phyloP scores from a whole-genome alignment of 306 rosid genomes.

The Fragaria iinumae region DNA sequence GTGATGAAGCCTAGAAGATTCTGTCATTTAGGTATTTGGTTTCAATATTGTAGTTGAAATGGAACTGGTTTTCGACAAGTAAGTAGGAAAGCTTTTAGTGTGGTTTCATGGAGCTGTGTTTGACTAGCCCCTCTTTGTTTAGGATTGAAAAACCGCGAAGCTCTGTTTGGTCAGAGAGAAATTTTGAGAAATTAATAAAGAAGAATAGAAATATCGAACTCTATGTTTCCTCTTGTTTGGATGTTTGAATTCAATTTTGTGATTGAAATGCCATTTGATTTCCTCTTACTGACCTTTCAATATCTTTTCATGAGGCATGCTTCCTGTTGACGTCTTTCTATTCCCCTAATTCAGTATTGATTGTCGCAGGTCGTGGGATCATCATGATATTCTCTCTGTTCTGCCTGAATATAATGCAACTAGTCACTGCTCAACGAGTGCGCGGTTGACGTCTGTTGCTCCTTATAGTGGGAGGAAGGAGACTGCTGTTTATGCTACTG shows the following conservation, averaged over 20 bases:
- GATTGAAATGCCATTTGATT: not conserved
- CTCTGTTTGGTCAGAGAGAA: not conserved
- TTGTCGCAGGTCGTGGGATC: slow-evolving; percentile 87
- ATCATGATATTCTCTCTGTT: slow-evolving; percentile 79
- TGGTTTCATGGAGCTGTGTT: not conserved
- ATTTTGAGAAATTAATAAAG: not conserved
- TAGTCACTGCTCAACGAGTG: slow-evolving; percentile 83
- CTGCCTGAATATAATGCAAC: slow-evolving; percentile 79
- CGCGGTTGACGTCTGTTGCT: slow-evolving; percentile 72
- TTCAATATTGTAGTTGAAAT: not conserved
- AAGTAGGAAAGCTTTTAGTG: not conserved
- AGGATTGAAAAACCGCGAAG: not conserved
- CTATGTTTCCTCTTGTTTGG: not conserved
- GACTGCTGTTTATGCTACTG: slow-evolving; percentile 92
- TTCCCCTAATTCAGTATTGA: not conserved
- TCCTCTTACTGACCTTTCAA: too few species aligned
- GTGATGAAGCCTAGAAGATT: not conserved
- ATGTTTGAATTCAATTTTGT: not conserved
- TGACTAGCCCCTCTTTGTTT: not conserved
- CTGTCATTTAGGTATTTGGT: not conserved
- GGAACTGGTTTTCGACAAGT: not conserved
- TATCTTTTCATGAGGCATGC: too few species aligned
- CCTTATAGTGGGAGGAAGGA: slow-evolving; percentile 88
- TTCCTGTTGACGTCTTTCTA: too few species aligned
- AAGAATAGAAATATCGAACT: not conserved